Percentiles rank a stretch among this genome's conserved stretches.
Conservation (phyloP, 2,329 filamentous ascomycete genomes). For the Fusarium camptoceras region DNA sequence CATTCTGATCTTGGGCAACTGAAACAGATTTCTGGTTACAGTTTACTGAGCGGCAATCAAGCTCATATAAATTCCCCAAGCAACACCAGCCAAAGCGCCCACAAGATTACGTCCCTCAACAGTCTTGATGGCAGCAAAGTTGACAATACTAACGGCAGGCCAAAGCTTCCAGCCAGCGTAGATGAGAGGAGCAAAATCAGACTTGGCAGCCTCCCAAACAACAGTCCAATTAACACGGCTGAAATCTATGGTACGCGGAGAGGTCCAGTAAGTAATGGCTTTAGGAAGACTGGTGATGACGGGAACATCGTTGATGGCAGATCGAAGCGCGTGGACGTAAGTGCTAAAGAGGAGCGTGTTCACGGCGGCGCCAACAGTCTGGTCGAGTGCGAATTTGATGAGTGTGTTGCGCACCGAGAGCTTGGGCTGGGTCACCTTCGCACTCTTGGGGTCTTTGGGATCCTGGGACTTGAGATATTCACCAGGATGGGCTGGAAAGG, state of each 20-base stretch:
- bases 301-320: slow-evolving; percentile 59
- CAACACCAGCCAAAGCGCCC: slow-evolving; percentile 76
- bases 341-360: slow-evolving; percentile 75
- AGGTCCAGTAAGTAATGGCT: slow-evolving; percentile 52
- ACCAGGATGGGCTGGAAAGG: slow-evolving; percentile 74
- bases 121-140: slow-evolving; percentile 76
- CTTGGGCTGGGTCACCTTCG: slow-evolving; percentile 51
- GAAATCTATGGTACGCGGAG: slow-evolving; percentile 58
- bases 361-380: slow-evolving; percentile 71
- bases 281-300: slow-evolving; percentile 53
- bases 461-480: slow-evolving; percentile 54
- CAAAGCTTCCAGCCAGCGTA: slow-evolving; percentile 76
- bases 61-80: slow-evolving; percentile 82
- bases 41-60: slow-evolving; percentile 60
- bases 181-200: slow-evolving; percentile 74
- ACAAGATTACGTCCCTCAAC: slow-evolving; percentile 77
- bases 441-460: slow-evolving; percentile 49
- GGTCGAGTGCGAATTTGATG: slow-evolving; percentile 76
- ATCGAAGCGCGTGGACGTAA: slow-evolving; percentile 68
- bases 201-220: slow-evolving; percentile 58
- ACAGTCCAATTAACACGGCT: slow-evolving; percentile 57
- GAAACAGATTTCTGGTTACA: no score
- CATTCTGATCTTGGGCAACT: background rate
- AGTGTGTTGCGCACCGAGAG: slow-evolving; percentile 73
- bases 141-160: slow-evolving; percentile 75